These are phyloP conservation scores for Leccinellum albellum DNA, from an alignment of 768 basidiomycete genomes.

Conservation along the genomic window DNA sequence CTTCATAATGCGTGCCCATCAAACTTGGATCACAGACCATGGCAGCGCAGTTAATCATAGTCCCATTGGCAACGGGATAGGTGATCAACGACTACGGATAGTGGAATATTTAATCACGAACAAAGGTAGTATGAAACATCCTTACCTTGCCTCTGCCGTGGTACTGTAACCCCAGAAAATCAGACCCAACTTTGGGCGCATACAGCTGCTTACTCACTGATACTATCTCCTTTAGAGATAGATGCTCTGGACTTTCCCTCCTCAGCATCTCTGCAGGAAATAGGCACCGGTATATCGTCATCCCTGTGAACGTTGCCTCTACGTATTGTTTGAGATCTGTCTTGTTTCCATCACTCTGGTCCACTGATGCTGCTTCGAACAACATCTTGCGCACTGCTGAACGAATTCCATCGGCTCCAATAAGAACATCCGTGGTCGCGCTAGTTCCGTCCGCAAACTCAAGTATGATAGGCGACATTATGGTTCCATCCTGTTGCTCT, in stretches of 20 bases:
- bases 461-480: conserved; percentile 13
- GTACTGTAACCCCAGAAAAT: conserved; percentile 14
- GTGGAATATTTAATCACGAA: not conserved
- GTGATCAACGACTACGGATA: conserved; percentile 34
- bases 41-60: conserved; percentile 36
- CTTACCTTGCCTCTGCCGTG: conserved; percentile 8
- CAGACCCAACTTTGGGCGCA: not conserved
- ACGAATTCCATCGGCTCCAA: conserved; percentile 46
- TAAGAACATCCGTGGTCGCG: conserved; percentile 37
- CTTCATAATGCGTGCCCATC: conserved; percentile 30
- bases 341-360: not conserved
- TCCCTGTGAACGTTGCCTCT: conserved; percentile 40
- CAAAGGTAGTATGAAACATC: not conserved
- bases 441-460: conserved; percentile 17
- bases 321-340: conserved; percentile 7
- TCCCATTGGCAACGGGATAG: conserved; percentile 38
- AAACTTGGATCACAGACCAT: conserved; percentile 27
- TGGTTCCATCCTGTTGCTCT: conserved; percentile 21
- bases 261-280: conserved; percentile 31
- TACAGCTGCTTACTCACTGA: conserved; percentile 16
- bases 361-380: conserved; percentile 15
- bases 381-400: conserved; percentile 24
- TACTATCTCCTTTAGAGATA: conserved; percentile 13
- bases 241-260: conserved; percentile 19
- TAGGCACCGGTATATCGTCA: conserved; percentile 36